These are phyloP conservation scores for Chlorociboria aeruginascens DNA, from an alignment of 495 filamentous ascomycete genomes.

Conservation along the genomic window DNA sequence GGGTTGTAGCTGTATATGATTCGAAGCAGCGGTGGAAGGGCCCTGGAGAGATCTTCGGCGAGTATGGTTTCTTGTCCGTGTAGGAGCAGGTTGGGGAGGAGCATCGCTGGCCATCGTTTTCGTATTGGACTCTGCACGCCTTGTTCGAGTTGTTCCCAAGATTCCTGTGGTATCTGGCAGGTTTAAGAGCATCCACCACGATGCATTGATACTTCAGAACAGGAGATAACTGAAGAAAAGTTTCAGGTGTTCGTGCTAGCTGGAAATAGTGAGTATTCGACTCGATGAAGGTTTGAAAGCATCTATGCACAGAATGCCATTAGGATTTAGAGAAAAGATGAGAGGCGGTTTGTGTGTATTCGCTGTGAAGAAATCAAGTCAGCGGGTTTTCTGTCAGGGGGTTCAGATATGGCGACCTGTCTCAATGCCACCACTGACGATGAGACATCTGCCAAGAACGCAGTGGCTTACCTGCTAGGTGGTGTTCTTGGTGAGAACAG, in stretches of 20 bases:
- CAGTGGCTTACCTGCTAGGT: too few relatives aligned
- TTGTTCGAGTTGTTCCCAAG: background rate
- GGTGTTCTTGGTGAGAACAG: too few relatives aligned
- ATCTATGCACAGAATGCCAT: constrained; percentile 12
- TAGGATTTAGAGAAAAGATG: constrained; percentile 10
- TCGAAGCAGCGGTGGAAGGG: constrained; percentile 25
- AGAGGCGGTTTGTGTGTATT: background rate
- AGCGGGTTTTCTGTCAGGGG: too few relatives aligned
- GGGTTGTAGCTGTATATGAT: constrained; percentile 38
- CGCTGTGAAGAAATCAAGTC: background rate
- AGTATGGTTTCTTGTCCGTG: constrained; percentile 23
- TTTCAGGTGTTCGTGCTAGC: constrained; percentile 10
- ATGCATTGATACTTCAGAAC: constrained; percentile 16
- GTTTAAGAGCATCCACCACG: constrained; percentile 1
- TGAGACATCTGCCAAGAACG: too few relatives aligned
- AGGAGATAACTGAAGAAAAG: background rate
- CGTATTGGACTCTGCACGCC: constrained; percentile 4
- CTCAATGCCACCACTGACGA: too few relatives aligned
- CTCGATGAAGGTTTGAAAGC: constrained; percentile 11
- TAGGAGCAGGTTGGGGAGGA: constrained; percentile 23
- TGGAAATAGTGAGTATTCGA: constrained; percentile 3
- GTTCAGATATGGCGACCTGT: too few relatives aligned
- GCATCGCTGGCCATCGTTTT: constrained; percentile 8
- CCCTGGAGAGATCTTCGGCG: constrained; percentile 26
- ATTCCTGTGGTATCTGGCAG: constrained; percentile 5